Conservation (phyloP, 306 rosid genomes). For the Macrotyloma uniflorum region DNA sequence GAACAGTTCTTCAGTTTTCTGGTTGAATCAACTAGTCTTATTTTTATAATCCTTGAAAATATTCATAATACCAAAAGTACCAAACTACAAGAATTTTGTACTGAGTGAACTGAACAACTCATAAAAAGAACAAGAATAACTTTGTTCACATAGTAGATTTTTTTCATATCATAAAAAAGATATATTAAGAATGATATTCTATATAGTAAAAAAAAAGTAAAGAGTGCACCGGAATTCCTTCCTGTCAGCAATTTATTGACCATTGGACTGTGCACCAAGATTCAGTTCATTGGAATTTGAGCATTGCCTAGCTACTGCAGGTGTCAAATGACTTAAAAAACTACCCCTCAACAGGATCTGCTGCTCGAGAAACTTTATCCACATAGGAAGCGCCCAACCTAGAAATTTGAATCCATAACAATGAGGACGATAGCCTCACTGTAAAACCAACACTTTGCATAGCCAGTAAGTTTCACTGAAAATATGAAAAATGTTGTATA, state of each 20-base stretch:
- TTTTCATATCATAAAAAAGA: constrained; percentile 11
- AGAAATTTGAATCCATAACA: constrained; percentile 95
- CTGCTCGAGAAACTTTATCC: constrained; percentile 60
- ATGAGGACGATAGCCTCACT: constrained; percentile 76
- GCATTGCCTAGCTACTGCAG: constrained; percentile 62
- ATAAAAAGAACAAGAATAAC: neutral
- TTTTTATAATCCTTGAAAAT: neutral
- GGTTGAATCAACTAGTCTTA: neutral
- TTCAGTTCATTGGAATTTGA: constrained; percentile 65
- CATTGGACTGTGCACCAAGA: neutral
- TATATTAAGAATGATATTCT: constrained; percentile 1
- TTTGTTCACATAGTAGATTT: neutral
- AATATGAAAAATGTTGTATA: constrained; percentile 59
- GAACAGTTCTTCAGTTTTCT: neutral
- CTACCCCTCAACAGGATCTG: constrained; percentile 76
- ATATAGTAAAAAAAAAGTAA: neutral
- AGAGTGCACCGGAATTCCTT: neutral
- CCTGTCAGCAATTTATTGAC: constrained; percentile 2
- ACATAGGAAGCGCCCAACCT: constrained; percentile 79
- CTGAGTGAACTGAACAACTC: neutral
- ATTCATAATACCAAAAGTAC: neutral
- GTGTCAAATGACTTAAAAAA: constrained; percentile 81
- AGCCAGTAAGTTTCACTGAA: constrained; percentile 82
- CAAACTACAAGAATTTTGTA: neutral
- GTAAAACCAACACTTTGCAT: constrained; percentile 78